phyloP scores from a whole-genome alignment of 2,329 filamentous ascomycete genomes.

The Triangularia verruculosa region DNA sequence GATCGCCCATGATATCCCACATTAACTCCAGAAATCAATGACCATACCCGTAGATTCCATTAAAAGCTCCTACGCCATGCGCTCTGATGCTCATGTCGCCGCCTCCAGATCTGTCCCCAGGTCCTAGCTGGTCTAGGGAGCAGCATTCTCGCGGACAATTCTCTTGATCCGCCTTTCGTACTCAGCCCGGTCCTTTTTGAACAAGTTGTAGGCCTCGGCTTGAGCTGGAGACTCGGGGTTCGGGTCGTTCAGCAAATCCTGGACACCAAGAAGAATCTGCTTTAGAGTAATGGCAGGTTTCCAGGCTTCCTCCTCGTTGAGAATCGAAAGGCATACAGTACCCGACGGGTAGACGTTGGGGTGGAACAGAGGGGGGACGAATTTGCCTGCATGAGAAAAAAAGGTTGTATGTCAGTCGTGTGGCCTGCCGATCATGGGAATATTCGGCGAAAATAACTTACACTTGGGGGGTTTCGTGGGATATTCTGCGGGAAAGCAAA shows the following conservation, averaged over 20 bases:
- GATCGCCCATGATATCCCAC: constrained; percentile 21
- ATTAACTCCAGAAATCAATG: constrained; percentile 20
- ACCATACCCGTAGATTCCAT: constrained; percentile 4
- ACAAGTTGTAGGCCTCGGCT: constrained; percentile 95
- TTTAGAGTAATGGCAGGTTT: constrained; percentile 98
- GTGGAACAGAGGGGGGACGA: constrained; percentile 91
- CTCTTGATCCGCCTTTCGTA: constrained; percentile 87
- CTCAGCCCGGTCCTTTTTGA: constrained; percentile 81
- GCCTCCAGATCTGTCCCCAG: neutral
- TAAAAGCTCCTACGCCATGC: neutral
- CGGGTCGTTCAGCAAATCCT: constrained; percentile 91
- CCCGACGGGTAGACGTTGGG: constrained; percentile 98
- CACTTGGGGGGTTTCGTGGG: constrained; percentile 98
- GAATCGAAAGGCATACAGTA: constrained; percentile 92
- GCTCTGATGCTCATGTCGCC: neutral
- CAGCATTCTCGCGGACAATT: constrained; percentile 85
- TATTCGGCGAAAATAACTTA: constrained; percentile 46
- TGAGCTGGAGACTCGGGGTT: constrained; percentile 97
- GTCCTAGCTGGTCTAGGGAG: constrained; percentile 49
- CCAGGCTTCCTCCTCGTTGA: constrained; percentile 99
- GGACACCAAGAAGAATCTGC: constrained; percentile 92
- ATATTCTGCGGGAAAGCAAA: constrained; percentile 64
- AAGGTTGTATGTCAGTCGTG: constrained; percentile 20
- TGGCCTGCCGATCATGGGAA: constrained; percentile 14
- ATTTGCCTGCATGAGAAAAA: constrained; percentile 75